Conservation (phyloP, 208 protist species). For the Acanthamoeba healyi region DNA sequence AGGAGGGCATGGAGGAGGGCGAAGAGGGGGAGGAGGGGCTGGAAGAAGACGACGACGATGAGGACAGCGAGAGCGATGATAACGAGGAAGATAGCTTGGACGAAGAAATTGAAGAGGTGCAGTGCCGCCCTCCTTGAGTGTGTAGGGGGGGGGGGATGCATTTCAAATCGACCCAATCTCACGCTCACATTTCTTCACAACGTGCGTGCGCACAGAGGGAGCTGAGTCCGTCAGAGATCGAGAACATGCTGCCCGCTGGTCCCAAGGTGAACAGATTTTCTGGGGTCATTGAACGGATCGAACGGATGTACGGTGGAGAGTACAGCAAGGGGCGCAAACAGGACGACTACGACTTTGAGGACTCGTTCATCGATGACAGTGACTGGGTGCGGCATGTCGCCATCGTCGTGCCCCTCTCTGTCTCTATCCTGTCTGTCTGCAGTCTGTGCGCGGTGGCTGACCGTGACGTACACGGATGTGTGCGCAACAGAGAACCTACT, state of each 20-base stretch:
- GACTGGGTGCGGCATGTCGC: slow-evolving; percentile 25
- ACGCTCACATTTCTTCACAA: too few species aligned
- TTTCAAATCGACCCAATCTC: neutral
- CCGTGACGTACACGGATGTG: too few species aligned
- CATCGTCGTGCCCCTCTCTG: too few species aligned
- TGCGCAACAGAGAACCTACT: slow-evolving; percentile 24
- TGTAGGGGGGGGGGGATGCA: neutral
- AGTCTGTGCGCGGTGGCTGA: too few species aligned
- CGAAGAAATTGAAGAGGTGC: slow-evolving; percentile 47
- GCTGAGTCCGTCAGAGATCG: slow-evolving; percentile 34
- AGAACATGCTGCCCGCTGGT: slow-evolving; percentile 3
- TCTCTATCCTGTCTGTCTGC: slow-evolving; percentile 8
- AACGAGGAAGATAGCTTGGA: slow-evolving; percentile 9
- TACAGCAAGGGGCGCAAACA: slow-evolving; percentile 44
- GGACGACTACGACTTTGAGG: slow-evolving; percentile 43
- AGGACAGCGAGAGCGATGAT: neutral
- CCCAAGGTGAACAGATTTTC: slow-evolving; percentile 26
- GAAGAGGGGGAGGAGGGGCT: neutral
- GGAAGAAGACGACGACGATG: neutral
- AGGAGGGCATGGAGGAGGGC: neutral
- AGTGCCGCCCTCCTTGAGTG: too few species aligned
- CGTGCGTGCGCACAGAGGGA: neutral
- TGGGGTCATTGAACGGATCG: slow-evolving; percentile 4
- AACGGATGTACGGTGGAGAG: slow-evolving; percentile 29
- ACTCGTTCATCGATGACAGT: slow-evolving; percentile 56